Evolutionary conservation across 2,329 filamentous ascomycete genomes (phyloP), one percentile per base, ranked within the genome.

Genomic region (Nigrospora osmanthi): DNA sequence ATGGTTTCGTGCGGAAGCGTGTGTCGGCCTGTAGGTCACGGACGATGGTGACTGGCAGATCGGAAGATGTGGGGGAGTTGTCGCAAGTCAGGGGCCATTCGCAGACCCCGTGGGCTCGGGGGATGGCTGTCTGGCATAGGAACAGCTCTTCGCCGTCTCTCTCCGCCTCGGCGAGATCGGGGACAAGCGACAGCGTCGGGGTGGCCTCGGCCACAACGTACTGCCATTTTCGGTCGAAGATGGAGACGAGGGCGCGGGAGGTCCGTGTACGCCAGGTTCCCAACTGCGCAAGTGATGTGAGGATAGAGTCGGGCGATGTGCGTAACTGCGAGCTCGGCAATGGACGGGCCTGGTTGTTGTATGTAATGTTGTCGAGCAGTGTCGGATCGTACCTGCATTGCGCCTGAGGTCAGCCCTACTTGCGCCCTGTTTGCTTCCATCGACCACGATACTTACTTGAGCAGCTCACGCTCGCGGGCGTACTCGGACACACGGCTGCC

Each of bases 201-300:
- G 72, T 72, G 5, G 73, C 71, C 49, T 78, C 74, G 43, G 73
- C 72, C 12, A 78, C 57, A 16, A 78, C 59, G 49, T 75, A 67
- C 49, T 78, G 73, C 36, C 65, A 54, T 9, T 63, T 59, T 6
- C 56, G 58, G 48, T 76, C 74, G 47, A 78, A 76, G n/a, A 79
- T 59, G 1, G 73, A 77, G 40, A 79, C 64, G 17, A 76, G 52
- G 12, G 64, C 60, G 30, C 72, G 65, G 16, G 61, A 56, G 3
- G 61, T 62, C 14, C 66, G 59, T 6, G 75, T 58, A 11, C 68
- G 65, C 43, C 68, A 58, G 4, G 67, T 61, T 1, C 64, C 73
- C 3, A 78, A 63, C 53, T 78, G 72, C 17, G 73, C 72, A 40
- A 76, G 67, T 6, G 70, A 66, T 1, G 71, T 75, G 36, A 78